These are phyloP conservation scores for Tagetes erecta DNA, from an alignment of 129 eudicot genomes.

Conservation along the genomic window DNA sequence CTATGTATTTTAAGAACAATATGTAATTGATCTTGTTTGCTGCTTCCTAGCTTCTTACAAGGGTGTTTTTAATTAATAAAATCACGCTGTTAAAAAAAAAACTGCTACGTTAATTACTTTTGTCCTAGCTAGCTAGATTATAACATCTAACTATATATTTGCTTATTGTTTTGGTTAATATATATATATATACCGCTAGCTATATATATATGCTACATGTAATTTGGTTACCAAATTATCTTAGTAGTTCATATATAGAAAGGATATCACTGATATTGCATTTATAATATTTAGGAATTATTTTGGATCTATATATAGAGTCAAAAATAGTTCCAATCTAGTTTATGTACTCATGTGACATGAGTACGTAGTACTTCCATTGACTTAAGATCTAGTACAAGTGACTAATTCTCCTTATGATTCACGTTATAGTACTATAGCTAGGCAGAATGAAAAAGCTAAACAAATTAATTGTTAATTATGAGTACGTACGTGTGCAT, in stretches of 20 bases:
- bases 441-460: background rate
- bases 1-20: too few species aligned
- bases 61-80: too few species aligned
- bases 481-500: background rate
- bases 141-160: background rate
- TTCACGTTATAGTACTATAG: constrained; percentile 4
- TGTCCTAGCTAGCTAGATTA: background rate
- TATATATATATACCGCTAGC: too few species aligned
- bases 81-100: too few species aligned
- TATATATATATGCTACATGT: too few species aligned
- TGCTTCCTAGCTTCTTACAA: too few species aligned
- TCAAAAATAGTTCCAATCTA: constrained; percentile 7
- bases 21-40: too few species aligned
- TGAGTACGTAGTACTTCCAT: background rate
- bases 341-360: background rate
- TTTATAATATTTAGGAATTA: background rate
- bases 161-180: background rate
- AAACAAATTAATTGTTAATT: background rate
- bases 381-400: constrained; percentile 11
- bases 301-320: background rate
- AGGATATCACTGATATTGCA: background rate
- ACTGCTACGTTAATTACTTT: background rate
- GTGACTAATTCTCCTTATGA: too few species aligned
- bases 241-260: background rate
- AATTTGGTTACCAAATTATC: background rate